phyloP scores from a whole-genome alignment of 2,329 filamentous ascomycete species.

The Fusarium sp. region DNA sequence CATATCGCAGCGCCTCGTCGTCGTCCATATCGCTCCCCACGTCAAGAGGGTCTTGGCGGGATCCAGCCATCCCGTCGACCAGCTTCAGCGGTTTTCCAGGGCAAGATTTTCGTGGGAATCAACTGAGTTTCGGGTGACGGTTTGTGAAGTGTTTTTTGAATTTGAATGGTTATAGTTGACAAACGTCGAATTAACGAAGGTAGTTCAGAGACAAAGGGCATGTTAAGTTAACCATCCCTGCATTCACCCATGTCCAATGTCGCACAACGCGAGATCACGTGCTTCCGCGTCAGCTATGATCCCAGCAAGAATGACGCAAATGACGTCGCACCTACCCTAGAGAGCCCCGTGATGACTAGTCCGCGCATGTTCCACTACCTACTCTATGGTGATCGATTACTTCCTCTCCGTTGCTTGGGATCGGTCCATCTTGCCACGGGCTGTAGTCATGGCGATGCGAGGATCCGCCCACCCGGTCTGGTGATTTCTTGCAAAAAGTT shows the following conservation, averaged over 20 bases:
- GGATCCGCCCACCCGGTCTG: too few species aligned
- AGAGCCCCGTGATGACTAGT: neutral
- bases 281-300: constrained; percentile 31
- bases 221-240: constrained; percentile 39
- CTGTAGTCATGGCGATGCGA: too few species aligned
- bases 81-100: constrained; percentile 23
- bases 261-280: constrained; percentile 49
- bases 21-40: constrained; percentile 61
- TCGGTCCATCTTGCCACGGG: too few species aligned
- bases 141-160: constrained; percentile 36
- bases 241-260: constrained; percentile 27
- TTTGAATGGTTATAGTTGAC: constrained; percentile 25
- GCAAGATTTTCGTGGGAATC: constrained; percentile 19
- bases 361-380: too few species aligned
- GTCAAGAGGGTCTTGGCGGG: constrained; percentile 42
- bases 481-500: too few species aligned
- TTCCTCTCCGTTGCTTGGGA: too few species aligned
- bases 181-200: constrained; percentile 17
- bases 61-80: constrained; percentile 39
- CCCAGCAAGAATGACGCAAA: neutral
- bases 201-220: constrained; percentile 23
- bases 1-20: constrained; percentile 72
- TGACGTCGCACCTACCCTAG: constrained; percentile 11
- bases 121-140: constrained; percentile 45
- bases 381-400: too few species aligned